Percentiles rank a stretch among this genome's conserved stretches.
These are phyloP conservation scores for Venustampulla echinocandica DNA, from an alignment of 495 filamentous ascomycete genomes.

Conservation along the genomic window DNA sequence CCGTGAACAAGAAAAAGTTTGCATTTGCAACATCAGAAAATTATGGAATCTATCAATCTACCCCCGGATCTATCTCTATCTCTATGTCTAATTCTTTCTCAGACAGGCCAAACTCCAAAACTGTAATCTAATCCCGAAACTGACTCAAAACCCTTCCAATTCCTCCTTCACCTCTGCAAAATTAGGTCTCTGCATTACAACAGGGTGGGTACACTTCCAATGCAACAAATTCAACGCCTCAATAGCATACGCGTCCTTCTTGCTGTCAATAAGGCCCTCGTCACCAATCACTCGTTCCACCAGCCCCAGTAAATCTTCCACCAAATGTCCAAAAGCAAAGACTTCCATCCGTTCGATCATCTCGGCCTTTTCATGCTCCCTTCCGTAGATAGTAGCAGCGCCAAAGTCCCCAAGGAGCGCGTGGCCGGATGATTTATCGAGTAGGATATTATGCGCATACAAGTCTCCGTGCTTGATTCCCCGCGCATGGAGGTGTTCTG, in stretches of 20 bases:
- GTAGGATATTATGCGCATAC: slow-evolving; percentile 37
- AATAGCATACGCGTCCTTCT: slow-evolving; percentile 19
- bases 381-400: slow-evolving; percentile 37
- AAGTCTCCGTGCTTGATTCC: slow-evolving; percentile 36
- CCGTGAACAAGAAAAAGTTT: not conserved
- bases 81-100: not conserved
- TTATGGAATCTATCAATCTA: not conserved
- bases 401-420: slow-evolving; percentile 36
- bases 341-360: slow-evolving; percentile 35
- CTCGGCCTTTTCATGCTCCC: not conserved
- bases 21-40: not conserved
- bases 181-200: slow-evolving; percentile 15
- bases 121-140: slow-evolving; percentile 68
- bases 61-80: not conserved
- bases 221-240: slow-evolving; percentile 19
- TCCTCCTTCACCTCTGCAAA: slow-evolving; percentile 37
- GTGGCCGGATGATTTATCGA: slow-evolving; percentile 28
- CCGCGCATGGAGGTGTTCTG: slow-evolving; percentile 31
- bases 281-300: slow-evolving; percentile 17
- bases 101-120: slow-evolving; percentile 46
- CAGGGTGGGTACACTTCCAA: slow-evolving; percentile 20
- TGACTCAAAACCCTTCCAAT: slow-evolving; percentile 66
- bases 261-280: slow-evolving; percentile 5
- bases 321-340: slow-evolving; percentile 35
- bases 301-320: slow-evolving; percentile 32